Conservation (phyloP, 1,139 yeast genomes). For the Nadsonia starkeyi-henricii region DNA sequence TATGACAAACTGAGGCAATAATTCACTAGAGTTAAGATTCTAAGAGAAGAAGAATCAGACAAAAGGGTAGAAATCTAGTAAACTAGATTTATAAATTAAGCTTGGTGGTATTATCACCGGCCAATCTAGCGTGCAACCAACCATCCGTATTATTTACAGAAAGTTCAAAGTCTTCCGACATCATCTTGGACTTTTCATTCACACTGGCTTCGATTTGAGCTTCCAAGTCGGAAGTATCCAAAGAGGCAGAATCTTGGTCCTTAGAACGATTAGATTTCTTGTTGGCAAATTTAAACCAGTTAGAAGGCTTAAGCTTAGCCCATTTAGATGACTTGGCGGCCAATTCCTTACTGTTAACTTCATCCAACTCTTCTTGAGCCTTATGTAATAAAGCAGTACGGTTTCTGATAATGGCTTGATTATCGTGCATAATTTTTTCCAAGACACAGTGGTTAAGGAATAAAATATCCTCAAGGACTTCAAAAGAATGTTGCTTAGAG, state of each 20-base stretch:
- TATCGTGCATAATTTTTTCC: not conserved
- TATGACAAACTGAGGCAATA: too few species aligned
- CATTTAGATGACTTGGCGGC: not conserved
- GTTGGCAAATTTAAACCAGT: not conserved
- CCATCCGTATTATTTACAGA: not conserved
- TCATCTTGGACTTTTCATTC: not conserved
- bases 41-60: too few species aligned
- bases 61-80: too few species aligned
- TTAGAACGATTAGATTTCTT: not conserved
- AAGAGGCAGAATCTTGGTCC: not conserved
- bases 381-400: not conserved
- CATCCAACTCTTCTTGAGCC: not conserved
- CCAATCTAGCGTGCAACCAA: not conserved
- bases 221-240: not conserved
- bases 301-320: not conserved
- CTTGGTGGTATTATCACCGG: not conserved
- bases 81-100: too few species aligned
- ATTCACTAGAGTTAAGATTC: too few species aligned
- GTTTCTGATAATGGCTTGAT: not conserved
- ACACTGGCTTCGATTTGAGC: not conserved
- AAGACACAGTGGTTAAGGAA: not conserved
- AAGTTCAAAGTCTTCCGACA: not conserved
- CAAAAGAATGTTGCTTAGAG: not conserved
- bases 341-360: not conserved
- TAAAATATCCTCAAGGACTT: not conserved